Evolutionary conservation across 352 stramenopile species (phyloP), one percentile per base, ranked within the genome.

Genomic region (Globisporangium polare): DNA sequence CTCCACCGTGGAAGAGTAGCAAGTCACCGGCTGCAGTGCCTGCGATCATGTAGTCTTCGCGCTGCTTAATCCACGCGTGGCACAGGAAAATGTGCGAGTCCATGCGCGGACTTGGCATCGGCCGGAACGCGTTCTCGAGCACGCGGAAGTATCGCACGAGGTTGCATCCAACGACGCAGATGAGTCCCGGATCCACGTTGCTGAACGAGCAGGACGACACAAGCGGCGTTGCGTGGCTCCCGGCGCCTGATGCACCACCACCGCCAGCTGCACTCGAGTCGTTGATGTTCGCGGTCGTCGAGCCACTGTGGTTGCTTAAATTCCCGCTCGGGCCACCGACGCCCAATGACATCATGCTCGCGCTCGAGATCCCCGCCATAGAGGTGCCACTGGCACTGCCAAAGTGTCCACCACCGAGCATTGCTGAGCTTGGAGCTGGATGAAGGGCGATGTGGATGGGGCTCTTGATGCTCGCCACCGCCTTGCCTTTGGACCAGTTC

Each of bases 401-500:
- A 46, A 78, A 76, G 39, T 76, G 68, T 24, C 65, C 41, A 20
- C 22, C 42, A 50, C 53, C 59, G 9, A 85, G 55, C 71, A 87
- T 83, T 7, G 67, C 67, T 17, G 70, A 82, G 43, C 76, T 88
- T 24, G 74, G 69, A 26, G 77, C 73, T 5, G 73, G 60, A 35
- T 80, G 72, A 0, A 78, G 62, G 42, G 75, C 71, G 7, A 83
- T 77, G 62, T 89, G 72, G 18, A 93, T 63, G 13, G 83, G 81
- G 24, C 75, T 75, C 69, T 92, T 91, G 57, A 92, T 80, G 49
- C 69, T 88, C 26, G 83, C 85, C 1, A 95, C 72, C 0, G 89
- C 72, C 62, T 97, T 97, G 46, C 86, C 92, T 60, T 97, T 97
- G 49, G 90, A 86, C 90, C 90, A 97, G 67, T 96, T 94, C 91